Base-by-base conservation (phyloP, 345 rosid species). In the Camelina neglecta region DNA sequence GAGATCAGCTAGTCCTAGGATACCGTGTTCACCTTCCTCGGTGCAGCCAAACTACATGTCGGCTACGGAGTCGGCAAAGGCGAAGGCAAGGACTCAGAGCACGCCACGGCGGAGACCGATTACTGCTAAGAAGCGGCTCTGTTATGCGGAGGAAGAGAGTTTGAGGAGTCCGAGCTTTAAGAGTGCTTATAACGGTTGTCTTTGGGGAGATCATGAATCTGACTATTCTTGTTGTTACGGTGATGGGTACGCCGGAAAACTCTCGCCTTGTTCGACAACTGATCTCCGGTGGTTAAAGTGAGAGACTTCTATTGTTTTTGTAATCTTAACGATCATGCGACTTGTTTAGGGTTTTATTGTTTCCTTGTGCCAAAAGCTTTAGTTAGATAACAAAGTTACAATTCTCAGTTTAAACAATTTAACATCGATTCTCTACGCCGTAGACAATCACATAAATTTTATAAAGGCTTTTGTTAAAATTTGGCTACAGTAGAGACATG, bases 1-100 rank as follows among this genome's bases (percentile, higher is more conserved):
- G 21, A 86, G 88, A 18, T 86, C 95, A 11, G 91, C 89, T 2
- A 90, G 98, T 74, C 92, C 96, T 2, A 80, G 90, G 51, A 77
- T 83, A 11, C 85, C 75, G 36, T 81, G 81, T 63, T 85, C 80
- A 0, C 87, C 96, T 35, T 80, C 82, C 44, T 78, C 83, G 5
- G 64, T 77, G 1, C 86, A 83, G 60, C 99, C 99, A 0, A 90
- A 94, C 60, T 92, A 90, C 85, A 92, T 95, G 97, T 85, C 96
- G 4, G 84, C 91, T 2, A 95, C 99, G 18, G 89, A 86, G 80
- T 92, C 97, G 0, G 97, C 97, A 0, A 90, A 85, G 77, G 99
- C 99, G 29, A 84, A 85, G 77, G 82, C 83, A 24, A 77, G 99
- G 56, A 83, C 97, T 10, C 93, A 90, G 71, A 92, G 96, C 66